Conservation (phyloP, 2,329 filamentous ascomycete species). For the Xylariales sp. region DNA sequence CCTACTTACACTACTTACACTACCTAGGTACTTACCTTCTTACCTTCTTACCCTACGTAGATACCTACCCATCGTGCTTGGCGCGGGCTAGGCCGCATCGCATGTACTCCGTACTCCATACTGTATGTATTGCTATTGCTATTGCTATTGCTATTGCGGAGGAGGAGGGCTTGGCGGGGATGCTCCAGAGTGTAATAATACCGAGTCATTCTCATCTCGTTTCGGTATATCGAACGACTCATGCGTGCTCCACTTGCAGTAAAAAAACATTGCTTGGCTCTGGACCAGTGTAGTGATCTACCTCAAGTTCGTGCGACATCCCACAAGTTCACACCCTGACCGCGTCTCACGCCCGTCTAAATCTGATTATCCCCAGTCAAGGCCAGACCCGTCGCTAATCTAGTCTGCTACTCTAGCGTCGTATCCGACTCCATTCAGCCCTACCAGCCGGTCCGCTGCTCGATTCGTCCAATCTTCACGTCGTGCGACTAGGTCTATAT, state of each 20-base stretch:
- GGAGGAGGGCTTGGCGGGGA: background rate
- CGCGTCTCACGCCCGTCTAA: background rate
- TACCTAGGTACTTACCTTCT: no score
- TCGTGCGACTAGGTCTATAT: conserved; percentile 1
- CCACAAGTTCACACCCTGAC: conserved; percentile 20
- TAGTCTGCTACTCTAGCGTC: conserved; percentile 14
- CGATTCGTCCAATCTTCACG: conserved; percentile 11
- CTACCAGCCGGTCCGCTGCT: conserved; percentile 18
- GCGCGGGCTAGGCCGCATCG: no score
- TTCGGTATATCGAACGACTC: conserved; percentile 4
- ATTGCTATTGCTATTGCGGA: no score
- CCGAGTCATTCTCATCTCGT: conserved; percentile 6
- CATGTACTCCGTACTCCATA: no score
- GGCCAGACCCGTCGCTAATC: conserved; percentile 7
- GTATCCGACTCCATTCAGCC: conserved; percentile 20
- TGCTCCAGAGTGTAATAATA: no score
- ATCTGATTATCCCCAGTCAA: conserved; percentile 3
- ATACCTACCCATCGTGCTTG: no score
- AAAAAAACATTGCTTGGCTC: conserved; percentile 4
- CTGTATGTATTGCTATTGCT: no score
- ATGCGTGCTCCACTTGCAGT: conserved; percentile 10
- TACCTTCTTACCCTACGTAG: no score
- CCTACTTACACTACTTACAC: no score
- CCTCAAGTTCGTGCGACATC: conserved; percentile 21
- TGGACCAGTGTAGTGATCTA: conserved; percentile 1